Evolutionary conservation across 2,329 filamentous ascomycete species (phyloP).

Genomic region (Elsinoe perseae): DNA sequence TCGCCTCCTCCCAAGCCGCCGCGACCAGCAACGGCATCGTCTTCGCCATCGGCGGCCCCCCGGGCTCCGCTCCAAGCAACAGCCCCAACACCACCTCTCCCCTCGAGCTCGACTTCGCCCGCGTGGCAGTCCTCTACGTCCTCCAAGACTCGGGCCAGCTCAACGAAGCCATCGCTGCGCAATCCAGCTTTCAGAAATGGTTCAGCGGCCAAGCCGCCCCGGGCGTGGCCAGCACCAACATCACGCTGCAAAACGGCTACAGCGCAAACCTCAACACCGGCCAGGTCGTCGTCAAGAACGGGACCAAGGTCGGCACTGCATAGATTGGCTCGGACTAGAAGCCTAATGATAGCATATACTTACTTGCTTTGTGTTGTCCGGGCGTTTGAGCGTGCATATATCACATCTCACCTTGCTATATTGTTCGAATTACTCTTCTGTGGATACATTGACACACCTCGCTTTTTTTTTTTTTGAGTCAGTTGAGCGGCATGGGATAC

Average conservation of each 20-base stretch:
- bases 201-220: conserved; percentile 22
- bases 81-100: conserved; percentile 23
- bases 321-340: not conserved
- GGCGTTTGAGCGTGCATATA: conserved; percentile 11
- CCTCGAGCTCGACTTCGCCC: conserved; percentile 37
- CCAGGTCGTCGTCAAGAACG: conserved; percentile 22
- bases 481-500: conserved; percentile 2
- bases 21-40: conserved; percentile 31
- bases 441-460: not conserved
- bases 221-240: conserved; percentile 20
- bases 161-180: conserved; percentile 36
- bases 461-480: not conserved
- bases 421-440: no score
- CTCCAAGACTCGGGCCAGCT: conserved; percentile 36
- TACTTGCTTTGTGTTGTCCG: not conserved
- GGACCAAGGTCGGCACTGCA: conserved; percentile 23
- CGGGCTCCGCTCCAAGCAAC: conserved; percentile 19
- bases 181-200: conserved; percentile 35
- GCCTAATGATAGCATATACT: not conserved
- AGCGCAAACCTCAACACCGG: conserved; percentile 21
- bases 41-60: conserved; percentile 21
- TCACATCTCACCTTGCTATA: not conserved
- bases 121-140: conserved; percentile 39
- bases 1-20: conserved; percentile 20
- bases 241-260: conserved; percentile 27